Evolutionary conservation across 148 eudicot species (phyloP), one percentile per base, ranked within the genome.

Genomic region (Rhododendron williamsianum): DNA sequence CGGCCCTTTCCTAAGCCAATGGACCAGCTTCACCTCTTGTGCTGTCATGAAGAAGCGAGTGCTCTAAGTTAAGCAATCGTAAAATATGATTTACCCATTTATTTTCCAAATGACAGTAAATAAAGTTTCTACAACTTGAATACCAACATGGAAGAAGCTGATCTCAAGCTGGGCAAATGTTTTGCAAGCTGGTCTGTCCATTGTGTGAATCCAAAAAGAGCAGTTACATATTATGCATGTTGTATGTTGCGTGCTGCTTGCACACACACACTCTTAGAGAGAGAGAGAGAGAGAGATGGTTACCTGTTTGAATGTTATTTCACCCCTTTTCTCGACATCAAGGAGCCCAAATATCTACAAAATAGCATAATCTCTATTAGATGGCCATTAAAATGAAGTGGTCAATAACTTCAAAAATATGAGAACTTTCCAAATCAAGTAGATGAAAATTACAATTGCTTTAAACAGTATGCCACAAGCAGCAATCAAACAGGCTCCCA

Each of bases 221-320:
- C 5, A 12, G 18, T 11, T 27, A 71, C 38, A 27, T 71, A 11
- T 71, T 36, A 16, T 15, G 33, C 43, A 74, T 74, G 45, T 74
- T 73, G 43, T 71, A 16, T 13, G 21, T 33, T 0, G 88, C 84
- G 84, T 91, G 94, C 84, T 84, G 84, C 89, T 89, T 30, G 83
- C 91, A 89, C 93, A 90, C 36, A 85, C 91, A 90, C 93, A 88
- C 63, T 88, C 91, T 35, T 1, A 35, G 36, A 35, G 7, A 48
- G 23, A 85, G 76, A n/a, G 84, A 16, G 19, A 7, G 19, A 25
- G 60, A 25, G 80, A 10, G 58, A 1, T 2, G 7, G 15, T 51
- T 56, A 80, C 82, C 82, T 80, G 82, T 56, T 80, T 80, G 82
- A 80, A 80, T 51, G 82, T 80, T 80, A 80, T 80, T 80, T 80